Conservation (phyloP, 2,329 filamentous ascomycete species). For the Venturia effusa region DNA sequence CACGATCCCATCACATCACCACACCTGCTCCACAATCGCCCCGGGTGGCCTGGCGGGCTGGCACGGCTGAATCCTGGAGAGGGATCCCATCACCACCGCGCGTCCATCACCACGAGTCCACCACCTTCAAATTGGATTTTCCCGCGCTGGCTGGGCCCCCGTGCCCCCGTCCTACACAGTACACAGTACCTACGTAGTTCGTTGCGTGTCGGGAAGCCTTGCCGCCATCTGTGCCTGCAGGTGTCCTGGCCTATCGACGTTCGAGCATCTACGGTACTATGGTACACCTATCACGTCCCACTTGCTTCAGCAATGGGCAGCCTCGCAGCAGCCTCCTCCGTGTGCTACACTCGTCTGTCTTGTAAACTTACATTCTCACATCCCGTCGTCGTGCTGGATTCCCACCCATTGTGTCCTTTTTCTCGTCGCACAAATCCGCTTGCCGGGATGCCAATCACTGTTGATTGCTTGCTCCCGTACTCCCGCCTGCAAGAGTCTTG, state of each 20-base stretch:
- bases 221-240: neutral
- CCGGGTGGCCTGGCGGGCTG: too few species aligned
- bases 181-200: too few species aligned
- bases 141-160: too few species aligned
- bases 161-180: too few species aligned
- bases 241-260: neutral
- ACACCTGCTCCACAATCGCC: too few species aligned
- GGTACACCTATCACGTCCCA: neutral
- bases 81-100: too few species aligned
- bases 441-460: neutral
- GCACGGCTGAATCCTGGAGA: too few species aligned
- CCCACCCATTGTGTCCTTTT: neutral
- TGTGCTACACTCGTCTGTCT: neutral
- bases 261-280: neutral
- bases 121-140: conserved; percentile 3
- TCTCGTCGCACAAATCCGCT: neutral
- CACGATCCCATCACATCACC: too few species aligned
- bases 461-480: neutral
- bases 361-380: neutral
- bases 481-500: neutral
- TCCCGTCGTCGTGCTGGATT: neutral
- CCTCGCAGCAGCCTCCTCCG: neutral
- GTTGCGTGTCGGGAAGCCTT: neutral
- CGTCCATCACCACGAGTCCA: neutral
- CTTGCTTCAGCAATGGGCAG: conserved; percentile 2